phyloP scores from a whole-genome alignment of 75 land plant species.

The Chamaecyparis obtusa region DNA sequence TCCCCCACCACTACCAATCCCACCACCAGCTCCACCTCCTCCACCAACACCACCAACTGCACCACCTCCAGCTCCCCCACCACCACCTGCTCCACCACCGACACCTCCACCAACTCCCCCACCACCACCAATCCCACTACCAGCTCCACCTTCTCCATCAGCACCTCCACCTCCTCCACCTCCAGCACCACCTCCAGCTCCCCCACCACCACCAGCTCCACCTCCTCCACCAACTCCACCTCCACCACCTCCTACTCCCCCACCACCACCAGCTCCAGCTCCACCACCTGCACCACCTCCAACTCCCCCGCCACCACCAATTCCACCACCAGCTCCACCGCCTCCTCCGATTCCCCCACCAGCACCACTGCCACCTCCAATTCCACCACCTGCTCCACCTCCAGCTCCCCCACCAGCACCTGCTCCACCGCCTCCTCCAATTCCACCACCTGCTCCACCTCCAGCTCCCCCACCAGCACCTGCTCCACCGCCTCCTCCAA shows the following conservation, averaged over 20 bases:
- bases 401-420: too few species aligned
- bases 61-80: background rate
- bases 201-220: background rate
- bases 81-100: background rate
- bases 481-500: too few species aligned
- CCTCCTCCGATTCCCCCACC: too few species aligned
- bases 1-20: background rate
- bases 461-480: too few species aligned
- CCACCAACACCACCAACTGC: background rate
- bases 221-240: background rate
- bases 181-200: background rate
- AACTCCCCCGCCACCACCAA: background rate
- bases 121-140: background rate
- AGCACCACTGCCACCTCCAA: background rate
- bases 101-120: background rate
- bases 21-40: too few species aligned
- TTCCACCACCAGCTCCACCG: too few species aligned
- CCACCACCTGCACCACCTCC: background rate
- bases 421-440: too few species aligned
- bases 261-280: background rate
- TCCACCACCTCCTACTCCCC: background rate
- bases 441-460: too few species aligned
- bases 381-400: too few species aligned
- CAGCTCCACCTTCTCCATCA: background rate
- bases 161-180: background rate